phyloP scores from a whole-genome alignment of 768 basidiomycete species.

The Serendipita sp. region DNA sequence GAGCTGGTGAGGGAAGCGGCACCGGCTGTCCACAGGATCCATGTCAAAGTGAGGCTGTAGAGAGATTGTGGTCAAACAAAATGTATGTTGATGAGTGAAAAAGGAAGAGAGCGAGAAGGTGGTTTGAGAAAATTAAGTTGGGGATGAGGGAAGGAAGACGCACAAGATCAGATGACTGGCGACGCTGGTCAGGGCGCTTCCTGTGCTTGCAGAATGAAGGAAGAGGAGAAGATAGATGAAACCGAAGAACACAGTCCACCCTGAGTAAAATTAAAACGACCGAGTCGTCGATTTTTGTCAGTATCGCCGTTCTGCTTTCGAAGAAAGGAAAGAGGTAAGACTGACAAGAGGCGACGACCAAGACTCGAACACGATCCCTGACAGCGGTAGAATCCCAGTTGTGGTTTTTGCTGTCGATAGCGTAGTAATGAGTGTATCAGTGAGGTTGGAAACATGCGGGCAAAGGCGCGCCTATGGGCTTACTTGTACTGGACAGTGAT shows the following conservation, averaged over 20 bases:
- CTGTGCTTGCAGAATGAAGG: conserved; percentile 30
- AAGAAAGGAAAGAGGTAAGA: no score
- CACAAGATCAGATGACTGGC: conserved; percentile 50
- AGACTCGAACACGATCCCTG: conserved; percentile 48
- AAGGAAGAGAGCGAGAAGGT: no score
- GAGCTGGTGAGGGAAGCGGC: conserved; percentile 53
- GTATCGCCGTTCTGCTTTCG: conserved; percentile 1
- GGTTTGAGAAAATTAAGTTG: not conserved
- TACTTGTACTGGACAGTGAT: conserved; percentile 46
- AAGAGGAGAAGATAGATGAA: conserved; percentile 40
- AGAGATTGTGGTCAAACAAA: not conserved
- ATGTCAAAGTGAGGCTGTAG: conserved; percentile 48
- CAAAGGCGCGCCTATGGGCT: no score
- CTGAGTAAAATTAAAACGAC: not conserved
- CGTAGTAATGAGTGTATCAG: no score
- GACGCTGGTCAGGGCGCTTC: conserved; percentile 41
- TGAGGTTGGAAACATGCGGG: no score
- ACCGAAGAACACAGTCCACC: conserved; percentile 49
- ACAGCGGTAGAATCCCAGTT: conserved; percentile 34
- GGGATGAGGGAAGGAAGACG: conserved; percentile 18
- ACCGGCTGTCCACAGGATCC: conserved; percentile 65
- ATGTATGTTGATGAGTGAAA: no score
- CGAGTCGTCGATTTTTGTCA: not conserved
- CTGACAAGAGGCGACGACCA: conserved; percentile 44
- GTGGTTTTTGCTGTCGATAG: conserved; percentile 15